Base-by-base conservation (phyloP, 352 stramenopile genomes). In the Globisporangium emineosum region DNA sequence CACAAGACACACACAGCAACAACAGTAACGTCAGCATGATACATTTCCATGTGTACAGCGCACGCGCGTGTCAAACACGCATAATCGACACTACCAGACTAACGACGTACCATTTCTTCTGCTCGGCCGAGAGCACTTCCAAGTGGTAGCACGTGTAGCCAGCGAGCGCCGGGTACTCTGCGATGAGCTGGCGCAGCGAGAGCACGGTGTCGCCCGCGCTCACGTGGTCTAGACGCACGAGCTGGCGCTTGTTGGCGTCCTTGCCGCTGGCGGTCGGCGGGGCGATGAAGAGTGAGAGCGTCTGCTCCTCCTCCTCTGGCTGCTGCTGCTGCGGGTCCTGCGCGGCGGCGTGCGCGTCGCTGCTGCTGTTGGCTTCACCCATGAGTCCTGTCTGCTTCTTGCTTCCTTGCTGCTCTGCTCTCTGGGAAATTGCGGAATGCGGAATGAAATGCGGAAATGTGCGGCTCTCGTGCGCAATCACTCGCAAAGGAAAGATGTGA, bases 101-200 rank as follows among this genome's bases (percentile, higher is more conserved):
- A 21, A 57, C 49, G 23, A 72, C 66, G 25, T 68, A 71, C 78
- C 77, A 85, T 7, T 43, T 69, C 27, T 70, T 62, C 13, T 27
- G 19, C 47, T 67, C 47, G 2, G 67, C 40, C 17, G 54, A 70
- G 51, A 75, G 72, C 35, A 75, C 77, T 56, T 96, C 88, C 33
- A 96, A 64, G 65, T 84, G 88, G 74, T 93, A 96, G 71, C 85
- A 93, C 67, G 88, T 96, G 69, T 93, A 89, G 75, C 81, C 88
- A 5, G 88, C 85, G 23, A 96, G 82, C 66, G 75, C 56, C 13
- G 88, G 88, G 71, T 91, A 90, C 73, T 96, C 88, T 65, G 79
- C 84, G 40, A 96, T 71, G 52, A 94, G 71, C 69, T 96, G 88
- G 55, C 86, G 86, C 65, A 96, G 70, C 50, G 86, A 79, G 58